Base-by-base conservation (phyloP, 2,329 filamentous ascomycete species). In the Aspergillus puulaauensis region DNA sequence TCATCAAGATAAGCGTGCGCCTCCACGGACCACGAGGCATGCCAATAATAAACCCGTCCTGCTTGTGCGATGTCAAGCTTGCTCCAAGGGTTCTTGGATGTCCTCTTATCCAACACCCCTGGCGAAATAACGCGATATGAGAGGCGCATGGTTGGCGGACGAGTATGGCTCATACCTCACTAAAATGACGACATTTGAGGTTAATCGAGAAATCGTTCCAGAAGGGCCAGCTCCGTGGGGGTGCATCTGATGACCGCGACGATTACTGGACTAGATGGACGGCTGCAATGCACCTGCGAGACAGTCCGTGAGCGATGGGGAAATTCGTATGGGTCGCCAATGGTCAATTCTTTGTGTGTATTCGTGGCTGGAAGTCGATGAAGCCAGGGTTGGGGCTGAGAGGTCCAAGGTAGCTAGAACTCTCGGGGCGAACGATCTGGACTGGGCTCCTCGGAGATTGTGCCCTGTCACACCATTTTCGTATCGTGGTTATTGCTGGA, bases 161-260 rank as follows among this genome's bases (percentile, higher is more conserved):
- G 15, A 15, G 9, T 40, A 58, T 54, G 56, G 56, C 51, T 58
- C 51, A 58, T 50, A 24, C 21, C n/a, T 19, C 11, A 35, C 51
- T 58, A 58, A 51, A 54, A 58, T 58, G 56, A 54, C 54, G 58
- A 57, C 31, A 47, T 54, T 24, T 21, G 15, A 35, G 23, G 45
- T 53, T 53, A 39, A 39, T 46, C 19, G 19, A 12, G 33, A 41
- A 35, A 52, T 31, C 43, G 21, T 54, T 54, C 52, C 17, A 48
- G 44, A 48, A 40, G 52, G 19, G 24, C 35, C 23, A 24, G 35
- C n/a, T 24, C 12, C 33, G 48, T 50, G 48, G 48, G 33, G 48
- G 48, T 27, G 12, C 12, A n/a, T 31, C 27, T 46, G 44, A n/a
- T 23, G 44, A 41, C 17, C 33, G 21, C 48, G 14, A 39, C 7